Evolutionary conservation across 1,284 basidiomycete species (phyloP), one percentile per base, ranked within the genome.

Genomic region (Cystobasidium slooffiae): DNA sequence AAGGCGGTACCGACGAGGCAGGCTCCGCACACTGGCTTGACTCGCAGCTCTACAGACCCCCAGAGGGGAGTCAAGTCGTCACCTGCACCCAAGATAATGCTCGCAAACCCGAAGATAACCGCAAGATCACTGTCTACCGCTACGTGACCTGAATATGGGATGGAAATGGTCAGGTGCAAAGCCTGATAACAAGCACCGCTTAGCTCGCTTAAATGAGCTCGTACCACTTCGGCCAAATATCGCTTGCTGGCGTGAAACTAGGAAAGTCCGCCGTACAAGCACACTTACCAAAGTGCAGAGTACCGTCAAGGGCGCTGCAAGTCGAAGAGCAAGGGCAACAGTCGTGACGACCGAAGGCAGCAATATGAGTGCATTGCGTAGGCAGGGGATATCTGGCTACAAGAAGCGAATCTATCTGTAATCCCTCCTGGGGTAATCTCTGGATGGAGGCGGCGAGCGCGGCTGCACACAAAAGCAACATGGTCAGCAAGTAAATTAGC

Each of bases 61-160:
- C 14, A 37, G 41, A 43, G 46, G 46, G 6, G 51, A 20, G 16
- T 39, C 14, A 16, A 66, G 51, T 24, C 18, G 5, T 4, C 10
- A 39, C 41, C 64, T 7, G 46, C 64, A 41, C 51, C 39, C 10
- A 41, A 16, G 31, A 66, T 52, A 10, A 20, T 31, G 10, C 49
- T 66, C 20, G 64, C 22, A 5, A 51, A 52, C 20, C 39, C 64
- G 31, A 31, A 31, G 14, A 49, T 41, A 18, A 66, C 49, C 20
- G 9, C 39, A 6, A 41, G 64, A 20, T 53, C 51, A n/a, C 61
- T 61, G 14, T 63, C 61, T 31, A 47, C 61, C 6, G 61, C 61
- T 24, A 63, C 61, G 43, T 63, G 59, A 62, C 44, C 10, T 55
- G 4, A 20, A 20, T n/a, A 51, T 31, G 12, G n/a, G 46, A 49